Evolutionary conservation across 495 filamentous ascomycete species (phyloP).

Genomic region (Pseudomonodictys pantanalensis): DNA sequence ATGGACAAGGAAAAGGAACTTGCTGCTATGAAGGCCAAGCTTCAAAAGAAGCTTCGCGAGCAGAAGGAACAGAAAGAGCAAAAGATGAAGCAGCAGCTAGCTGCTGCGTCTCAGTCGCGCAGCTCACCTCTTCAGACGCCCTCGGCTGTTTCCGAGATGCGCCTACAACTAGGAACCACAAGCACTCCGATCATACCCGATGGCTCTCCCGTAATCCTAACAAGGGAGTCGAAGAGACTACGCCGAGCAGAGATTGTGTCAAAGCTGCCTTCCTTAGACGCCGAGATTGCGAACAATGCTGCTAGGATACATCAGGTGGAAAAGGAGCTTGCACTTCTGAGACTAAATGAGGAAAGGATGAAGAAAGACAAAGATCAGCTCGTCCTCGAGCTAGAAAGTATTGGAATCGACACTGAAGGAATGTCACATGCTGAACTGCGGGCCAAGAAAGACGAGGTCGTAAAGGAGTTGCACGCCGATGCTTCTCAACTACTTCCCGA

Average conservation of each 20-base stretch:
- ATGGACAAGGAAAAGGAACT: constrained; percentile 66
- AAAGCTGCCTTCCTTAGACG: constrained; percentile 20
- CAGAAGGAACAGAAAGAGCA: constrained; percentile 55
- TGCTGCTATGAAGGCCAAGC: constrained; percentile 40
- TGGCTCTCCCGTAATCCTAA: background rate
- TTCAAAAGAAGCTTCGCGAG: constrained; percentile 8
- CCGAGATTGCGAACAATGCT: constrained; percentile 14
- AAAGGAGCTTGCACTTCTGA: constrained; percentile 57
- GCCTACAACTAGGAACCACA: no score
- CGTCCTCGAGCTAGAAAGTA: constrained; percentile 46
- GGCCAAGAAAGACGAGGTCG: constrained; percentile 37
- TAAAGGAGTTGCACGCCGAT: no score
- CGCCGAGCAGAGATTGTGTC: constrained; percentile 27
- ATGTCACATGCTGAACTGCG: constrained; percentile 45
- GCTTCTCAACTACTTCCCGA: no score
- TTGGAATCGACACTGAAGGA: constrained; percentile 50
- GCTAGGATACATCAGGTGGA: constrained; percentile 53
- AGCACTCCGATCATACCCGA: no score
- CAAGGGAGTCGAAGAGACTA: constrained; percentile 26
- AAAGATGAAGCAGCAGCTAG: constrained; percentile 7
- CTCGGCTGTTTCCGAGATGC: no score
- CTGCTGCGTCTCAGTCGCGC: constrained; percentile 8
- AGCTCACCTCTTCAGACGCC: background rate
- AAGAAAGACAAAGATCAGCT: constrained; percentile 41
- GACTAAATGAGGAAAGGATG: constrained; percentile 56